Evolutionary conservation across 2,329 filamentous ascomycete genomes (phyloP).

Genomic region (Colletotrichum chlorophyti): DNA sequence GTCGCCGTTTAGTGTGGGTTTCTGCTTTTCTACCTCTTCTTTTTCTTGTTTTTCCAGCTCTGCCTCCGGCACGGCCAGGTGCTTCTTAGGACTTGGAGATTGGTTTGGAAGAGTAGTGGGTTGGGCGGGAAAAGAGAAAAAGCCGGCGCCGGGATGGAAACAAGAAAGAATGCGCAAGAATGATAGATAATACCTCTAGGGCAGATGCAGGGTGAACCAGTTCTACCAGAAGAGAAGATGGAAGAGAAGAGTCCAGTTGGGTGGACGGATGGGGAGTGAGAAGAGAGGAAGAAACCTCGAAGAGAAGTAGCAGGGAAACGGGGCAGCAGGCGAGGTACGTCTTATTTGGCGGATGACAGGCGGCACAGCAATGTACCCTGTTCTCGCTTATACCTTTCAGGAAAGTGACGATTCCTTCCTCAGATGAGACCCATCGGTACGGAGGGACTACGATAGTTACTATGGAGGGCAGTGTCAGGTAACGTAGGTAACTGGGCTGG

Average conservation of each 20-base stretch:
- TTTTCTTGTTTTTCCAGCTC: not conserved
- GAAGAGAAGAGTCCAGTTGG: not conserved
- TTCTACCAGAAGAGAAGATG: constrained; percentile 13
- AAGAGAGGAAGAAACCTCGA: not conserved
- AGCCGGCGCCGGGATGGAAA: no score
- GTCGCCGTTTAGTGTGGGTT: not conserved
- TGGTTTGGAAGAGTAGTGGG: not conserved
- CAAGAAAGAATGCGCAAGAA: not conserved
- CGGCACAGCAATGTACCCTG: constrained; percentile 5
- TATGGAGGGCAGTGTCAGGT: not conserved
- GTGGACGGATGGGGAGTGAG: not conserved
- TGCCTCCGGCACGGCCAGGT: not conserved
- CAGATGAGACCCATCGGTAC: not conserved
- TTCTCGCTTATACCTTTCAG: not conserved
- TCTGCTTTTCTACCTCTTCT: not conserved
- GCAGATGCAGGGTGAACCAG: constrained; percentile 15
- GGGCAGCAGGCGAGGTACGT: not conserved
- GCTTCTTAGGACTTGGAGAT: not conserved
- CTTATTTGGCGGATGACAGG: constrained; percentile 4
- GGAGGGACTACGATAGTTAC: no score
- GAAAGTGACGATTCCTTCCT: constrained; percentile 1
- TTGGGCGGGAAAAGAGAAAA: not conserved
- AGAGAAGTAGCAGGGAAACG: not conserved
- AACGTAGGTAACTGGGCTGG: not conserved
- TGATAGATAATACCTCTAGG: constrained; percentile 16